Evolutionary conservation across 2,329 filamentous ascomycete species (phyloP).

Genomic region (Amylocarpus encephaloides): DNA sequence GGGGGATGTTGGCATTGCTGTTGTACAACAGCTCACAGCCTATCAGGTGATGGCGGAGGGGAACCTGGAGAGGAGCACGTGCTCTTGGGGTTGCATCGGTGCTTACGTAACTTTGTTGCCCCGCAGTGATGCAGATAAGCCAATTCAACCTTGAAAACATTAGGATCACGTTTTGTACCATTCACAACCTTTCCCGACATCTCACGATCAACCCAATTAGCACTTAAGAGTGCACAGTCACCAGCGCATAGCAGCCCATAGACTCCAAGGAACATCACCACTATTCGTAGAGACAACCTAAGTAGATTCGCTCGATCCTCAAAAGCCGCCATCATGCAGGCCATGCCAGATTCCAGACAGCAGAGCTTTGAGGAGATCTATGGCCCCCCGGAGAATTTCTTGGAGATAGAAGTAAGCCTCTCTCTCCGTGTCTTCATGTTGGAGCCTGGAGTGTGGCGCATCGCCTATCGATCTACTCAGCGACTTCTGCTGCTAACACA

Average conservation of each 20-base stretch:
- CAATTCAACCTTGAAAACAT: neutral
- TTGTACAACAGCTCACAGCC: too few species aligned
- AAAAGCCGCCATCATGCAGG: slow-evolving; percentile 43
- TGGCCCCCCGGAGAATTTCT: slow-evolving; percentile 94
- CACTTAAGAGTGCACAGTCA: neutral
- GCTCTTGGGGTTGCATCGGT: neutral
- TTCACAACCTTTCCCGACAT: neutral
- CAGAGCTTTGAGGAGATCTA: slow-evolving; percentile 99
- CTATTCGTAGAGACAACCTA: neutral
- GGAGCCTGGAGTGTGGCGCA: too few species aligned
- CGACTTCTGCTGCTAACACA: slow-evolving; percentile 12
- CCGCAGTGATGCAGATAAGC: neutral
- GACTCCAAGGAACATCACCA: neutral
- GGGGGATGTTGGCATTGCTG: too few species aligned
- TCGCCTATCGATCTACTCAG: neutral
- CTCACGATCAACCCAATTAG: neutral
- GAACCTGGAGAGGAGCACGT: too few species aligned
- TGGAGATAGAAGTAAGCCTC: slow-evolving; percentile 81
- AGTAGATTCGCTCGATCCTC: neutral
- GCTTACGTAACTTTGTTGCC: neutral
- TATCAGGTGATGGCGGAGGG: too few species aligned
- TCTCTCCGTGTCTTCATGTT: slow-evolving; percentile 1
- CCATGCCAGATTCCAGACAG: slow-evolving; percentile 67
- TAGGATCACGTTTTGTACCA: neutral
- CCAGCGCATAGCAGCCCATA: neutral